A percentile compares a stretch with the other conserved stretches of the same genome.
phyloP scores from a whole-genome alignment of 139 green algal species.

The Limnomonas spitsbergensis region DNA sequence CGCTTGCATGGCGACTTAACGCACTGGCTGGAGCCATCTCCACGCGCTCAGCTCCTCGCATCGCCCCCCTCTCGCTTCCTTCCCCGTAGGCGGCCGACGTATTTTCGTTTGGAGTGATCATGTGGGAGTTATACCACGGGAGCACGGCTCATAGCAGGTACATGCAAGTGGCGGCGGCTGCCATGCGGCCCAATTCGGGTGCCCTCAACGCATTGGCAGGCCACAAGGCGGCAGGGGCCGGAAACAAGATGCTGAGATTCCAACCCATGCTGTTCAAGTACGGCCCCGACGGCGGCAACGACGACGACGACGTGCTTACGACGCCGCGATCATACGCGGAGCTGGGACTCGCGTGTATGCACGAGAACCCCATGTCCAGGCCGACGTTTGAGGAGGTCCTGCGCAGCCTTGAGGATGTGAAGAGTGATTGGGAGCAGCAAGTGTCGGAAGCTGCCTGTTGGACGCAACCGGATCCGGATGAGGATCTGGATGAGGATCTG shows the following conservation, averaged over 20 bases:
- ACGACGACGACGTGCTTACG: too few species aligned
- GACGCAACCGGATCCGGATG: too few species aligned
- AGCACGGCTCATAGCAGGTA: background rate
- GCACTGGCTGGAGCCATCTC: too few species aligned
- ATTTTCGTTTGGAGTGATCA: conserved; percentile 19
- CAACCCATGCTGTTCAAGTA: background rate
- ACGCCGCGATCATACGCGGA: background rate
- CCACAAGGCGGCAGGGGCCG: too few species aligned
- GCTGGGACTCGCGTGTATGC: background rate
- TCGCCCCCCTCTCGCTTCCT: too few species aligned
- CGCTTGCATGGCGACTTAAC: too few species aligned
- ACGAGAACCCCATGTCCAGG: background rate
- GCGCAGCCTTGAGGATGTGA: background rate
- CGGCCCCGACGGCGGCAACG: background rate
- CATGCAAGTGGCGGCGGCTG: background rate
- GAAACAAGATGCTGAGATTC: too few species aligned
- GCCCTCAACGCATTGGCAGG: too few species aligned
- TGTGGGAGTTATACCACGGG: conserved; percentile 16
- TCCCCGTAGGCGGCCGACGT: conserved; percentile 7
- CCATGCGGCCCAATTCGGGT: too few species aligned
- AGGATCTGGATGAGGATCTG: too few species aligned
- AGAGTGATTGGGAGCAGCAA: background rate
- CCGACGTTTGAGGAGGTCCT: background rate
- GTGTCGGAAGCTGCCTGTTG: too few species aligned
- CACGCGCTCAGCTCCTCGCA: too few species aligned